phyloP scores from a whole-genome alignment of 2,329 filamentous ascomycete species.

The Alternaria tenuissima region DNA sequence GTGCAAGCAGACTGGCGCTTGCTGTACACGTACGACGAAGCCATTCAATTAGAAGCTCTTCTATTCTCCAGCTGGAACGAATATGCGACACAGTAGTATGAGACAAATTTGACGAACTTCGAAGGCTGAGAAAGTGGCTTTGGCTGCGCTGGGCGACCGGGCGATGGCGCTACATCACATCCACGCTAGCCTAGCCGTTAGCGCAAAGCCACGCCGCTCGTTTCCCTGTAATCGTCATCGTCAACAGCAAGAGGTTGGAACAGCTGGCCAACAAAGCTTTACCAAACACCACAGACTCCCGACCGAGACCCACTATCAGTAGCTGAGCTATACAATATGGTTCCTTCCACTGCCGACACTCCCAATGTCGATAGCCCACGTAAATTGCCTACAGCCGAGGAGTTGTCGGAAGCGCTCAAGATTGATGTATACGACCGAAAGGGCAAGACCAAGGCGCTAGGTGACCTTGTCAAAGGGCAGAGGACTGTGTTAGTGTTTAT shows the following conservation, averaged over 20 bases:
- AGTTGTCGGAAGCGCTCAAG: slow-evolving; percentile 22
- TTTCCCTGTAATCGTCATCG: background rate
- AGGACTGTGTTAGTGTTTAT: slow-evolving; percentile 31
- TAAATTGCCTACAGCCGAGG: slow-evolving; percentile 11
- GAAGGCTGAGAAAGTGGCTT: background rate
- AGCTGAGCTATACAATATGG: background rate
- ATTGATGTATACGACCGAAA: slow-evolving; percentile 30
- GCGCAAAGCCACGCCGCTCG: background rate
- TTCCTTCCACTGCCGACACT: background rate
- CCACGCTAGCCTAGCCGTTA: background rate
- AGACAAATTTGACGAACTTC: background rate
- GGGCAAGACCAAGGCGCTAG: slow-evolving; percentile 22
- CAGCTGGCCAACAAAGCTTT: background rate
- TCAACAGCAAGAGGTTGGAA: background rate
- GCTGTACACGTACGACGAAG: background rate
- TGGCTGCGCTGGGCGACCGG: too few relatives aligned
- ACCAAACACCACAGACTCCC: background rate
- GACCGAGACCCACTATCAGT: background rate
- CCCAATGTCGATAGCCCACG: background rate
- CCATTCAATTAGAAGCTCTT: background rate
- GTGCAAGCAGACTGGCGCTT: background rate
- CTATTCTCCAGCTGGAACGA: background rate
- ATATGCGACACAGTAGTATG: background rate
- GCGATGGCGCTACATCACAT: background rate
- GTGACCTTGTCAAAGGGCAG: slow-evolving; percentile 25